Conservation (phyloP, 345 rosid species). For the Rhodamnia rubescens region DNA sequence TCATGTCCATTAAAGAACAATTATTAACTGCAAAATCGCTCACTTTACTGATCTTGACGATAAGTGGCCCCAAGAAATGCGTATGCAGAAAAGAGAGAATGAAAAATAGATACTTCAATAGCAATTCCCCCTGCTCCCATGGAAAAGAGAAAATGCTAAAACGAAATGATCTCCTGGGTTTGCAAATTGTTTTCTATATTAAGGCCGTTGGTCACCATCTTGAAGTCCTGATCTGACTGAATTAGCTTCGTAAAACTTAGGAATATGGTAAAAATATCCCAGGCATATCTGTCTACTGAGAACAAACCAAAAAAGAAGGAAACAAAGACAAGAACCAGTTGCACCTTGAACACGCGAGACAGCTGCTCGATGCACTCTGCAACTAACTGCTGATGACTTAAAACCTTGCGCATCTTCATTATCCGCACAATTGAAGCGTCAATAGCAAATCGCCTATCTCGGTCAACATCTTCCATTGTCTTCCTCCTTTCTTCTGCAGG, state of each 20-base stretch:
- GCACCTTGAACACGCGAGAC: slow-evolving; percentile 25
- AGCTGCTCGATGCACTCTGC: slow-evolving; percentile 27
- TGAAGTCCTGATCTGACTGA: background rate
- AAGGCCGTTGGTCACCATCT: background rate
- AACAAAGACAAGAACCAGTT: background rate
- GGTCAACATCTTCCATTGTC: slow-evolving; percentile 25
- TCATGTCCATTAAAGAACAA: background rate
- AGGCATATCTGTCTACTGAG: background rate
- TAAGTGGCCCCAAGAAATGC: background rate
- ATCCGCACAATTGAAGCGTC: slow-evolving; percentile 38
- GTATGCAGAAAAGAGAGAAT: background rate
- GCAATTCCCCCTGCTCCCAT: background rate
- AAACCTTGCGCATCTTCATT: slow-evolving; percentile 36
- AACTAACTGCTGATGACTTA: slow-evolving; percentile 28
- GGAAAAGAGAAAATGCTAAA: background rate
- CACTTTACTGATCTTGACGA: background rate
- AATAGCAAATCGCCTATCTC: slow-evolving; percentile 23
- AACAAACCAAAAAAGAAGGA: background rate
- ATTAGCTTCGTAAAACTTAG: background rate
- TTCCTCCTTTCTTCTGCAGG: slow-evolving; percentile 23
- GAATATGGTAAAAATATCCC: background rate
- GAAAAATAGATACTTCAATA: background rate
- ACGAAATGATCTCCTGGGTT: background rate
- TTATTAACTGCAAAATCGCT: background rate
- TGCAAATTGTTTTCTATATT: background rate